A percentile compares a stretch with the other conserved stretches of the same genome.
Evolutionary conservation across 2,329 filamentous ascomycete species (phyloP).

Genomic region (Pseudopyrenochaeta lycopersici): DNA sequence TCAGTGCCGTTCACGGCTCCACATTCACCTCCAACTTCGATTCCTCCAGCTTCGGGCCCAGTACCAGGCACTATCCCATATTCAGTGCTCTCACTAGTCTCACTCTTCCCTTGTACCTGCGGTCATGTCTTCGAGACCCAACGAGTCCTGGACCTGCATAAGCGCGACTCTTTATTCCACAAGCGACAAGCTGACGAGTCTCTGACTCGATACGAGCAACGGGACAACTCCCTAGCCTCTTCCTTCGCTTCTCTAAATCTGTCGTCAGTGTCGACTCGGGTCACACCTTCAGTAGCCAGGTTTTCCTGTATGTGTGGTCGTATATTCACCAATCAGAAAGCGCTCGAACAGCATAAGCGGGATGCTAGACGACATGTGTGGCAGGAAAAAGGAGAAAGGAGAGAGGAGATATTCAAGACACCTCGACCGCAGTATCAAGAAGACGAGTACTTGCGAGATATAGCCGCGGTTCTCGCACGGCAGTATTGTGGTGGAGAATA

Average conservation of each 20-base stretch:
- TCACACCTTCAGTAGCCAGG: not conserved
- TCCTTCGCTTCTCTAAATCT: not conserved
- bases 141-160: constrained; percentile 5
- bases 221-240: not conserved
- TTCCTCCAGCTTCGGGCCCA: constrained; percentile 1
- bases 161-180: constrained; percentile 10
- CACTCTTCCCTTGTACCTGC: constrained; percentile 5
- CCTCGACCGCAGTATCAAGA: not conserved
- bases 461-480: not conserved
- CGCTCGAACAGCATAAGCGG: not conserved
- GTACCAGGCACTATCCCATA: constrained; percentile 7
- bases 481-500: not conserved
- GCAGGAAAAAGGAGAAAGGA: not conserved
- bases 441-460: not conserved
- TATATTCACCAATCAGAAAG: not conserved
- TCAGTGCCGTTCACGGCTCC: constrained; percentile 7
- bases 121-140: constrained; percentile 8
- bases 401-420: not conserved
- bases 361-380: not conserved
- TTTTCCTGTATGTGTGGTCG: not conserved
- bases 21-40: constrained; percentile 5
- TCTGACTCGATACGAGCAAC: not conserved
- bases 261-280: not conserved
- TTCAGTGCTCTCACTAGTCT: constrained; percentile 4
- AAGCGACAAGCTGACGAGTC: constrained; percentile 8